Conservation (phyloP, 2,329 filamentous ascomycete species). For the Hypoxylon sp. region DNA sequence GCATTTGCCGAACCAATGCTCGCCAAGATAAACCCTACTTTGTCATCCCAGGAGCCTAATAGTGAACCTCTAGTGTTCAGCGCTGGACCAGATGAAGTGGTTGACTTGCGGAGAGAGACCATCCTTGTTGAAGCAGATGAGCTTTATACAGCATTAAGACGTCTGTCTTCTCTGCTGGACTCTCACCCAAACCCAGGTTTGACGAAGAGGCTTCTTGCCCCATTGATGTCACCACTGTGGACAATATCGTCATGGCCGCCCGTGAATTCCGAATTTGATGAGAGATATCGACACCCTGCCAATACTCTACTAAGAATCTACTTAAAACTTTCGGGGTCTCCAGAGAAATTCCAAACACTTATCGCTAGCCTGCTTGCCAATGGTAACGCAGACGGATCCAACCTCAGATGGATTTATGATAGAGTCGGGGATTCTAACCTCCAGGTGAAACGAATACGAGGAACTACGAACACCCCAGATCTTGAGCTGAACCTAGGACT, state of each 20-base stretch:
- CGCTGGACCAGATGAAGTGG: slow-evolving; percentile 55
- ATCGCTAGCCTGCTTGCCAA: slow-evolving; percentile 68
- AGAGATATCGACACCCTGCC: slow-evolving; percentile 61
- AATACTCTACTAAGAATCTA: slow-evolving; percentile 67
- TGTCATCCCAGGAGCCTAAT: slow-evolving; percentile 48
- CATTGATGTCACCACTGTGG: slow-evolving; percentile 74
- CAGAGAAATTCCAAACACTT: slow-evolving; percentile 63
- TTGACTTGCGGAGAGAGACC: slow-evolving; percentile 60
- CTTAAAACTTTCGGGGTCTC: slow-evolving; percentile 67
- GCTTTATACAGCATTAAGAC: slow-evolving; percentile 65
- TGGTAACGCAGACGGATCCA: slow-evolving; percentile 57
- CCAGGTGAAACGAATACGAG: slow-evolving; percentile 60
- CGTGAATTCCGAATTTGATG: slow-evolving; percentile 52
- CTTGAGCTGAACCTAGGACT: slow-evolving; percentile 57
- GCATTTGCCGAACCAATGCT: slow-evolving; percentile 72
- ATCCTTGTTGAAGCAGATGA: slow-evolving; percentile 63
- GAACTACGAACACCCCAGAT: slow-evolving; percentile 15
- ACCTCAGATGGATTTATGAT: slow-evolving; percentile 66
- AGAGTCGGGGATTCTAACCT: slow-evolving; percentile 62
- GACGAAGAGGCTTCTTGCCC: slow-evolving; percentile 70
- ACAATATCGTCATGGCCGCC: slow-evolving; percentile 66
- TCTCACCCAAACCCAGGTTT: slow-evolving; percentile 77
- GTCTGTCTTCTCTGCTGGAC: slow-evolving; percentile 68
- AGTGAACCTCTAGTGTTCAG: slow-evolving; percentile 45
- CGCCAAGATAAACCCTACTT: slow-evolving; percentile 61